These are phyloP conservation scores for Spirogloea muscicola DNA, from an alignment of 139 green algal genomes.

Conservation along the genomic window DNA sequence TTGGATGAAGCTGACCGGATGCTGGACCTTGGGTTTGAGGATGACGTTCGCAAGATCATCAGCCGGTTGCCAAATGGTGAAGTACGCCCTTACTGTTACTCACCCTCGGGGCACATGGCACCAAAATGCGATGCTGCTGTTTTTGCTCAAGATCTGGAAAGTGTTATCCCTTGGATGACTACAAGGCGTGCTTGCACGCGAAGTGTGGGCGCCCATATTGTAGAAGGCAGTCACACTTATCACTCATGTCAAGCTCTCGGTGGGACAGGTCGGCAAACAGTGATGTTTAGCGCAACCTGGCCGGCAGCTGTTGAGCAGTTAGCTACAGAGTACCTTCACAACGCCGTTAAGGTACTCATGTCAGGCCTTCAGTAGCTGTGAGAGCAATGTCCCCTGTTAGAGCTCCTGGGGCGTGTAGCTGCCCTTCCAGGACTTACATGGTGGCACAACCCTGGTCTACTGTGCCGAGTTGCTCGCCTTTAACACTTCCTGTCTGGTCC, in stretches of 20 bases:
- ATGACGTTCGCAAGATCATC: conserved; percentile 1
- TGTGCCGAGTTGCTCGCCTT: neutral
- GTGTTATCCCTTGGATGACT: neutral
- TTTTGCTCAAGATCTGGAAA: neutral
- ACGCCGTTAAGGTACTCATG: conserved; percentile 64
- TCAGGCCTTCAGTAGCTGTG: neutral
- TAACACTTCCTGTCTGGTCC: neutral
- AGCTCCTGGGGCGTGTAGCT: neutral
- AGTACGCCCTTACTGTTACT: neutral
- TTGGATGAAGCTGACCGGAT: conserved; percentile 93
- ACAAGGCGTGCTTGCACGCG: neutral
- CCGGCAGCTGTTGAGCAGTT: conserved; percentile 80
- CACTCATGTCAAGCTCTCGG: neutral
- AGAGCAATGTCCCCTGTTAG: neutral
- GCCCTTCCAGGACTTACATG: neutral
- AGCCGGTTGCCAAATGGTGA: neutral
- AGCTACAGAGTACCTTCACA: conserved; percentile 76
- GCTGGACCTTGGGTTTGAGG: conserved; percentile 73
- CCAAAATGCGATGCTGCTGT: neutral
- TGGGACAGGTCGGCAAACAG: conserved; percentile 78
- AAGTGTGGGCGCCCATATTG: neutral
- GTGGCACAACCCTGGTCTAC: neutral
- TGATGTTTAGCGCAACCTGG: conserved; percentile 97
- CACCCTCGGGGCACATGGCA: neutral
- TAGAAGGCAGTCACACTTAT: neutral